phyloP scores from a whole-genome alignment of 176 grass and related monocot genomes.

The Oryza glumipatula region DNA sequence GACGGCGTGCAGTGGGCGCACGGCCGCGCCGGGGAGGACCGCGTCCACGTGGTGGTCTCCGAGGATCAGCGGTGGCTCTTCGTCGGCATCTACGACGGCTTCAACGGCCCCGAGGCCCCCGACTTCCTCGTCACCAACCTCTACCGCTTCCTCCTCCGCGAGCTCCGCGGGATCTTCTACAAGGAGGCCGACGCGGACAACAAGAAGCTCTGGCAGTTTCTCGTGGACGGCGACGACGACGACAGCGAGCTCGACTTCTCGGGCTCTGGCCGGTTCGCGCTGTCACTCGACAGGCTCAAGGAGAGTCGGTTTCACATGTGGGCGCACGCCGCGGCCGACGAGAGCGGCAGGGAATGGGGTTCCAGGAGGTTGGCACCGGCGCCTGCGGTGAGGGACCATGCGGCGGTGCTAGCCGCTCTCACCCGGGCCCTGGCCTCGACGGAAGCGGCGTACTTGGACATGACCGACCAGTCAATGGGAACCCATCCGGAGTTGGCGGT shows the following conservation, averaged over 20 bases:
- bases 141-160: conserved; percentile 65
- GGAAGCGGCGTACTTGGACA: conserved; percentile 71
- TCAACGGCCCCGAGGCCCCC: conserved; percentile 88
- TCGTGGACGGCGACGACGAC: conserved; percentile 65
- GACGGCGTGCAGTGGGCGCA: conserved; percentile 92
- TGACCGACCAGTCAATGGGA: conserved; percentile 70
- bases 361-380: conserved; percentile 35
- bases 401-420: conserved; percentile 69
- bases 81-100: conserved; percentile 95
- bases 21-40: conserved; percentile 85
- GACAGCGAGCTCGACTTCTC: conserved; percentile 75
- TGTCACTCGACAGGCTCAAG: conserved; percentile 69
- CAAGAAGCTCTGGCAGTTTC: conserved; percentile 77
- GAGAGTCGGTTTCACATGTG: conserved; percentile 53
- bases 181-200: conserved; percentile 32
- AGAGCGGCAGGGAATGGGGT: conserved; percentile 48
- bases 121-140: conserved; percentile 88
- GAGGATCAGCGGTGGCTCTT: conserved; percentile 96
- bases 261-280: conserved; percentile 67
- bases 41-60: conserved; percentile 83
- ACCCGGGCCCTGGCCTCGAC: conserved; percentile 52
- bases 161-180: conserved; percentile 87
- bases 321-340: conserved; percentile 45
- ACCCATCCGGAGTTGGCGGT: conserved; percentile 85
- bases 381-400: conserved; percentile 60